Base-by-base conservation (phyloP, 2,329 filamentous ascomycete genomes). In the Paecilomyces sp. region DNA sequence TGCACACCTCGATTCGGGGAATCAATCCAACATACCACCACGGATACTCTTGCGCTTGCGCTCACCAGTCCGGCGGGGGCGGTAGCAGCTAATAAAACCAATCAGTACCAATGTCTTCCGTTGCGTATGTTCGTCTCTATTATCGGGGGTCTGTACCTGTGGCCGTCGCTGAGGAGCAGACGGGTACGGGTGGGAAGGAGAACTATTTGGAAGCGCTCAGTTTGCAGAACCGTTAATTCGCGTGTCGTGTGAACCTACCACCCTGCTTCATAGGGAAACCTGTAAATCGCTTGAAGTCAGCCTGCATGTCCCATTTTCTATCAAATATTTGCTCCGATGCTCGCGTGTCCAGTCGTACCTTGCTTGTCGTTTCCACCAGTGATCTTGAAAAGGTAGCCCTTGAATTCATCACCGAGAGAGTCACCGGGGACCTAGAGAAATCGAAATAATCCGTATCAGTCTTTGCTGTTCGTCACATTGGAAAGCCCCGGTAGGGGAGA, bases 291-390 rank as follows among this genome's bases (percentile, higher is more conserved):
- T 60, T 7, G 51, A 28, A 60, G 70, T 75, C 62, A 75, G 73
- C 64, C 36, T 6, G 13, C 9, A 55, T 33, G 18, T 36, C 30
- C 54, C n/a, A 36, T 34, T 18, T 13, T n/a, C 31, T 12, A 12
- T 30, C n/a, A 53, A 25, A 25, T 53, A 53, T 25, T 3, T 53
- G 51, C 6, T 47, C 41, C 41, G n/a, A 53, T 53, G 15, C 22
- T 30, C 24, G 28, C 51, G 36, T 24, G 30, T 52, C 47, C 54
- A n/a, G 58, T 63, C 73, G 66, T 76, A 77, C 74, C 94, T 87
- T 99, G 95, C 91, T 99, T 99, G 90, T 99, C 94, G 90, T 99
- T 99, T 79, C 95, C 94, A 77, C 94, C 95, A 75, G 94, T 99
- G 85, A 99, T 97, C 80, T 88, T 89, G 89, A 99, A 92, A 85